Percentiles rank a stretch among this genome's conserved stretches.
Evolutionary conservation across 805 yeast genomes (phyloP).

Genomic region (Saccharomycopsis fodiens): DNA sequence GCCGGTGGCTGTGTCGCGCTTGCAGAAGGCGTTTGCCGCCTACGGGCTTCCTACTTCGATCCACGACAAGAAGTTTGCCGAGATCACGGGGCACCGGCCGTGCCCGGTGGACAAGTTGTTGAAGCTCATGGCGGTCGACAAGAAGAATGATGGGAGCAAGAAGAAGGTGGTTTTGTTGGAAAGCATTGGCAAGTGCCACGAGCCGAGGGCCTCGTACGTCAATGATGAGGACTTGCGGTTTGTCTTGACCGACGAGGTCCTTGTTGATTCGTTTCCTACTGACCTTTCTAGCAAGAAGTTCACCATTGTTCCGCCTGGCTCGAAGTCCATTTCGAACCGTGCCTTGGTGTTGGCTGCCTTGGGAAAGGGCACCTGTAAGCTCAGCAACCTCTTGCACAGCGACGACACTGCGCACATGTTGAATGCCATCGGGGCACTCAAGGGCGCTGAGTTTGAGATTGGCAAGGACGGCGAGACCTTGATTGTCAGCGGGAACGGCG

Average conservation of each 20-base stretch:
- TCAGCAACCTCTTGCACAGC: slow-evolving; percentile 84
- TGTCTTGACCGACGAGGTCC: slow-evolving; percentile 72
- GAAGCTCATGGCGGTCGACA: slow-evolving; percentile 88
- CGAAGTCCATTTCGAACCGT: slow-evolving; percentile 93
- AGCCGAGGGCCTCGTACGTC: slow-evolving; percentile 79
- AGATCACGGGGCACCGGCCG: slow-evolving; percentile 58
- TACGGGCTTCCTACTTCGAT: slow-evolving; percentile 81
- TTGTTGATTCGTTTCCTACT: slow-evolving; percentile 50
- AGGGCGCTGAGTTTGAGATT: slow-evolving; percentile 50
- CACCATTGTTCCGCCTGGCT: slow-evolving; percentile 83
- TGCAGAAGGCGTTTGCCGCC: slow-evolving; percentile 72
- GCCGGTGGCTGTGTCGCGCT: slow-evolving; percentile 89
- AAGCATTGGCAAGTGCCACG: slow-evolving; percentile 82
- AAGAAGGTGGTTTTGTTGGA: slow-evolving; percentile 82
- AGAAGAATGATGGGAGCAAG: slow-evolving; percentile 89
- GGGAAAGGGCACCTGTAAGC: slow-evolving; percentile 75
- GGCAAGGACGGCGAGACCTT: slow-evolving; percentile 78
- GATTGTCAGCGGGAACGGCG: slow-evolving; percentile 80
- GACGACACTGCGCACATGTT: slow-evolving; percentile 96
- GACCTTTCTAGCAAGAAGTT: slow-evolving; percentile 29
- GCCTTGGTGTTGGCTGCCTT: slow-evolving; percentile 90
- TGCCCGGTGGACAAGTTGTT: slow-evolving; percentile 73
- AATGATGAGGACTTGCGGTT: slow-evolving; percentile 74
- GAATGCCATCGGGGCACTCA: slow-evolving; percentile 68
- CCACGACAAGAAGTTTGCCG: slow-evolving; percentile 63